Evolutionary conservation across 2,329 filamentous ascomycete species (phyloP).

Genomic region (Claviceps sorghi): DNA sequence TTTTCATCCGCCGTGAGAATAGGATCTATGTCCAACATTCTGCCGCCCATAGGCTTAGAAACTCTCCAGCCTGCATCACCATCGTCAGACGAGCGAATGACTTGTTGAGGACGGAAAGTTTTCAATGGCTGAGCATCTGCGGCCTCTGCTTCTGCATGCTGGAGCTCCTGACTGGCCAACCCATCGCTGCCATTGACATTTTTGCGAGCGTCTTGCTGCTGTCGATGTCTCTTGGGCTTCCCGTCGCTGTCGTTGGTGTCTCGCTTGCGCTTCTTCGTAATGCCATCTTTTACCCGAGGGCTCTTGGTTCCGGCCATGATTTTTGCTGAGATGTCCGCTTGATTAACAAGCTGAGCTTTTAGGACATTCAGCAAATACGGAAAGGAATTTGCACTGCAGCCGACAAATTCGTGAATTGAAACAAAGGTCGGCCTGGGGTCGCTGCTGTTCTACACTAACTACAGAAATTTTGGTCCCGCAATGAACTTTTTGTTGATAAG

Average conservation of each 20-base stretch:
- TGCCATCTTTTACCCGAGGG: slow-evolving; percentile 20
- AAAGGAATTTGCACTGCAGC: slow-evolving; percentile 4
- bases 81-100: slow-evolving; percentile 16
- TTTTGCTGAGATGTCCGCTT: slow-evolving; percentile 5
- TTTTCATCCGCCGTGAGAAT: slow-evolving; percentile 47
- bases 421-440: not conserved
- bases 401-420: slow-evolving; percentile 2
- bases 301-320: slow-evolving; percentile 22
- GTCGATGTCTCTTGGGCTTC: slow-evolving; percentile 26
- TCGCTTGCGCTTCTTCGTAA: slow-evolving; percentile 33
- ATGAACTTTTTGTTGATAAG: slow-evolving; percentile 29
- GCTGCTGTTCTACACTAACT: not conserved
- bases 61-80: slow-evolving; percentile 38
- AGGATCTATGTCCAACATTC: slow-evolving; percentile 50
- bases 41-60: slow-evolving; percentile 49
- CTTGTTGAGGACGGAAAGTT: slow-evolving; percentile 11
- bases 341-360: not conserved
- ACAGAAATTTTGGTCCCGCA: slow-evolving; percentile 26
- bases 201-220: slow-evolving; percentile 17
- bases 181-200: slow-evolving; percentile 13
- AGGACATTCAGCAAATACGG: not conserved
- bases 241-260: slow-evolving; percentile 27
- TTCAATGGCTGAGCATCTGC: slow-evolving; percentile 3
- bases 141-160: slow-evolving; percentile 5
- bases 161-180: not conserved